Evolutionary conservation across 176 grass and related monocot species (phyloP).

Genomic region (Zizania latifolia): DNA sequence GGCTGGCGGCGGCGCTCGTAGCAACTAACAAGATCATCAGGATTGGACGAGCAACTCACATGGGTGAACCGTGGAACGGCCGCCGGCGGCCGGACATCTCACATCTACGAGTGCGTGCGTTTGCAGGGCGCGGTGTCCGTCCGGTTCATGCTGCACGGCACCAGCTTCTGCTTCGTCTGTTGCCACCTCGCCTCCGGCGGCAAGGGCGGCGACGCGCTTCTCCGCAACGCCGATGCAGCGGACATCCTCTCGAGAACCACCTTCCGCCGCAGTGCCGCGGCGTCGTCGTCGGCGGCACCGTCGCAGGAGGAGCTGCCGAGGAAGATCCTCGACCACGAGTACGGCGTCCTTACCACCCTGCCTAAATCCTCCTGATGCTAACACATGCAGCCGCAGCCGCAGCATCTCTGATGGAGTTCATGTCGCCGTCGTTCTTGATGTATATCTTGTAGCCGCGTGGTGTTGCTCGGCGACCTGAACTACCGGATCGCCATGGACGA

Average conservation of each 20-base stretch:
- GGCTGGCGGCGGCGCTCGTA: no score
- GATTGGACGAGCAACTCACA: no score
- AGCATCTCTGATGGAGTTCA: no score
- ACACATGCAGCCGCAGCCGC: no score
- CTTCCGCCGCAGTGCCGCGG: conserved; percentile 19
- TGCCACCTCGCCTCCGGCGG: conserved; percentile 83
- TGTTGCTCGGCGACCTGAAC: conserved; percentile 82
- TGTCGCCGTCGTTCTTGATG: no score
- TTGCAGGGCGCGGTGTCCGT: conserved; percentile 75
- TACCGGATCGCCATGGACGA: conserved; percentile 67
- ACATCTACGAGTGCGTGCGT: no score
- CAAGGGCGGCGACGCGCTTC: conserved; percentile 42
- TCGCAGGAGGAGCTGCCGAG: conserved; percentile 22
- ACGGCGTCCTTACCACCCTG: conserved; percentile 2
- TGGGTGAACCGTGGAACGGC: not conserved
- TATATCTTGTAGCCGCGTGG: conserved; percentile 51
- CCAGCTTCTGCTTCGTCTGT: conserved; percentile 89
- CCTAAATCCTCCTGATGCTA: not conserved
- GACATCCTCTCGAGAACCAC: conserved; percentile 51
- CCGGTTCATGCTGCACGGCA: conserved; percentile 62
- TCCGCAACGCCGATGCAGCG: conserved; percentile 50
- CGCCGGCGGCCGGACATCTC: no score
- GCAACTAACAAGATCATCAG: no score
- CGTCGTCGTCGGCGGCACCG: not conserved
- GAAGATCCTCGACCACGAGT: conserved; percentile 81